A percentile compares a stretch with the other conserved stretches of the same genome.
Evolutionary conservation across 257 asterid species (phyloP).

Genomic region (Mentha longifolia): DNA sequence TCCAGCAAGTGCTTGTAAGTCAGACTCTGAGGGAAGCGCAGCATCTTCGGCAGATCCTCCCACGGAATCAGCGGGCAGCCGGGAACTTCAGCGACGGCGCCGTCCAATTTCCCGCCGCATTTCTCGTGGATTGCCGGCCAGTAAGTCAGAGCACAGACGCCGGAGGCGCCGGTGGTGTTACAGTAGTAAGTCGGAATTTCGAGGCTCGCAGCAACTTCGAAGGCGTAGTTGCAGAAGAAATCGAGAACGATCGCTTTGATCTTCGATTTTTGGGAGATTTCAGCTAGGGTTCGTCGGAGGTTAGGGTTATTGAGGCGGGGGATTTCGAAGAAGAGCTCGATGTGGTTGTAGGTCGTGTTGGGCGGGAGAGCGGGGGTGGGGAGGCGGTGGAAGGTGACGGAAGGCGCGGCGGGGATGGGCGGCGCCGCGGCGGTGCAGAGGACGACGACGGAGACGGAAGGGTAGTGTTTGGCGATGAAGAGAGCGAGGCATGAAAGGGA

Average conservation of each 20-base stretch:
- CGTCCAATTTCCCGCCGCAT: not conserved
- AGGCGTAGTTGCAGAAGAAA: slow-evolving; percentile 43
- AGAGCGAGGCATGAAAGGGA: slow-evolving; percentile 27
- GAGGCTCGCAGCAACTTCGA: slow-evolving; percentile 35
- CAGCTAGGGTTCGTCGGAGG: slow-evolving; percentile 16
- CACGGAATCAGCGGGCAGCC: slow-evolving; percentile 40
- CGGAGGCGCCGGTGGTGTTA: slow-evolving; percentile 34
- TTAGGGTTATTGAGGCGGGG: slow-evolving; percentile 43
- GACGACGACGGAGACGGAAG: slow-evolving; percentile 36
- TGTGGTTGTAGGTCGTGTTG: not conserved
- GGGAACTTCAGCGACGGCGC: slow-evolving; percentile 28
- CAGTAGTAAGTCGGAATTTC: slow-evolving; percentile 43
- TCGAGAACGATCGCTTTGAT: slow-evolving; percentile 47
- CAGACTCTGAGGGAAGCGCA: slow-evolving; percentile 30
- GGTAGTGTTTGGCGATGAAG: too few species aligned
- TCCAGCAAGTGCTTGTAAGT: slow-evolving; percentile 34
- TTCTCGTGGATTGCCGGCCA: slow-evolving; percentile 33
- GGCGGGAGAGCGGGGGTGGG: slow-evolving; percentile 37
- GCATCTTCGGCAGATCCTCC: slow-evolving; percentile 26
- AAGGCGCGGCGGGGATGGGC: slow-evolving; percentile 23
- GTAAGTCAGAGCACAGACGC: slow-evolving; percentile 28
- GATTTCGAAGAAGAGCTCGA: slow-evolving; percentile 43
- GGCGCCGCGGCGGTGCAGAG: slow-evolving; percentile 36
- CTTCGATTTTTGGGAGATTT: slow-evolving; percentile 21
- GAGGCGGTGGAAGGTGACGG: slow-evolving; percentile 43